Evolutionary conservation across 257 asterid species (phyloP), one percentile per base, ranked within the genome.

Genomic region (Solanum habrochaites): DNA sequence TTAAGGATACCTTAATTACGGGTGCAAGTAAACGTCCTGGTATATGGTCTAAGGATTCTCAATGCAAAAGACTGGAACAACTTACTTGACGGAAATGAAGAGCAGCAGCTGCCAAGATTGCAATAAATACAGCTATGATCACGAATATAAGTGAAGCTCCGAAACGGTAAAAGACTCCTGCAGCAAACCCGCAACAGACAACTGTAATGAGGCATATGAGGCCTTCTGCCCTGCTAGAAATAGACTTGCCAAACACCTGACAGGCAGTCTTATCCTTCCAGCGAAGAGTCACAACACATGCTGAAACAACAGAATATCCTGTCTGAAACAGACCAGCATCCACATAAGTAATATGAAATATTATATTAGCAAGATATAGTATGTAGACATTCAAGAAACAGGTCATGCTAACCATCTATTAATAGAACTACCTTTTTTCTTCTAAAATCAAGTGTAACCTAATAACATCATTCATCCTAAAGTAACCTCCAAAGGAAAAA

Each of bases 261-360:
- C 81, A 85, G 23, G 93, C 66, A 73, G 91, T 83, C 89, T 90
- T 92, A 82, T 93, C 95, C 78, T 90, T 94, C 98, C 95, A 94
- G 69, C 98, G 98, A 75, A 97, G 97, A 80, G 93, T 90, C 82
- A 95, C 95, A 77, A 94, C 98, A 88, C 98, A 97, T 21, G 98
- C 99, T 49, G 98, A 93, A 88, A 97, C 99, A 87, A 97, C 99
- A 85, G 98, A 95, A 88, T 97, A 95, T 67, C 98, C 98, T 43
- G 98, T 97, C 98, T 95, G 97, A 87, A 91, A 93, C 88, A 90
- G 78, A 88, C 47, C 58, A 88, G 18, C 25, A 21, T 52, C 47
- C 70, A 71, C 29, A 60, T 84, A 37, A 86, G 90, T 87, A 86
- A 84, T 75, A 88, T 32, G 60, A 35, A 72, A 45, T 18, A 18